Base-by-base conservation (phyloP, 352 stramenopile genomes). In the Globisporangium viniferum region DNA sequence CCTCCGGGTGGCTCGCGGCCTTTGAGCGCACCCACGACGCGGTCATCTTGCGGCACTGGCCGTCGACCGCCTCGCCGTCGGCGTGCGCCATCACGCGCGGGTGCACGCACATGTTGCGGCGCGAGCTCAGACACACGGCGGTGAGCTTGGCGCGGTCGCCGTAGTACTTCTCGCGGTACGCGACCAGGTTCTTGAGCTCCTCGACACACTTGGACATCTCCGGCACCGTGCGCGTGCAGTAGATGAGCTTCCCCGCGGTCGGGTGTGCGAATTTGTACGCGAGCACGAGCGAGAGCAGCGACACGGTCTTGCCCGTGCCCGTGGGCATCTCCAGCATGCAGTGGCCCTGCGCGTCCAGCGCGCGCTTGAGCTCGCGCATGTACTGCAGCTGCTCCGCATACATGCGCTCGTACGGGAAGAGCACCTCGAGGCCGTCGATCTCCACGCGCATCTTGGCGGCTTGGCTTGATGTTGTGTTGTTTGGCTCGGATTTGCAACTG, bases 311-410 rank as follows among this genome's bases (percentile, higher is more conserved):
- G 65, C 97, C 97, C 24, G 97, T 99, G 53, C 97, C 97, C 54
- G 97, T 99, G 27, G 98, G 98, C 97, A 99, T 99, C 80, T 99
- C 97, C 33, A 99, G 78, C 73, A 99, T 92, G 71, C 89, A 98
- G 80, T 99, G 97, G 48, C 97, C 97, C 56, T 98, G 94, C 1
- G 94, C 94, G 73, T 99, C 98, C 35, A 99, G 80, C 9, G 97
- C 88, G 48, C 97, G 91, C 87, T 99, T 99, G 14, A 99, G 82
- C 68, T 98, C 93, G 31, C 95, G 86, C 98, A 99, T 99, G 81
- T 99, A 99, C 73, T 99, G 89, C 70, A 99, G 97, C 84, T 99
- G 98, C 77, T 99, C 98, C 48, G 97, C 81, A 82, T 99, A 99
- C 78, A 99, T 98, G 66, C 82, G 84, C 61, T 91, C 82, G 66